Base-by-base conservation (phyloP, 2,329 filamentous ascomycete genomes). In the Tetracladium maxilliforme region DNA sequence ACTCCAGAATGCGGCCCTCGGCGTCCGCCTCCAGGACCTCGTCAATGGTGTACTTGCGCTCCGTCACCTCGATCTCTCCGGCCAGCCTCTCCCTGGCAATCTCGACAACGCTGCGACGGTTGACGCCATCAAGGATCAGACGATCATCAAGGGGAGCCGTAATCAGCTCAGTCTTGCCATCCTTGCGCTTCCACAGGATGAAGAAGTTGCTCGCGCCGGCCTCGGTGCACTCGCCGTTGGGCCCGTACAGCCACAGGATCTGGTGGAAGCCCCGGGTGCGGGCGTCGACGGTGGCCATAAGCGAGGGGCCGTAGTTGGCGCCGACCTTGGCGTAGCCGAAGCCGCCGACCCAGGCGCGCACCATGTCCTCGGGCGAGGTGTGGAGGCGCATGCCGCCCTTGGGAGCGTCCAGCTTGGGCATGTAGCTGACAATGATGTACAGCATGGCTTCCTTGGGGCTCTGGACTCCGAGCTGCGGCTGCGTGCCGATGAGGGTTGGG, bases 131-230 rank as follows among this genome's bases (percentile, higher is more conserved):
- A 4, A 94, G 62, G 38, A 94, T 92, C 32, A 93, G 64, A 42
- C 77, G 71, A 43, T 82, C 81, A 30, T 78, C 77, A 21, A 94
- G 54, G 7, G 82, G 81, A 3, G 86, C 83, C 3, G 86, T 94
- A 28, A 93, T 61, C 16, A 94, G 61, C 56, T 90, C 64, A 14
- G 65, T 43, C 39, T 59, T 64, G 6, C 66, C 72, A 38, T 74
- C 65, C 45, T 61, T 66, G 23, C 63, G 66, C 44, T 61, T 65
- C 80, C 78, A 84, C 9, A 93, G 58, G 6, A 92, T 61, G 43
- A 94, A 92, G 56, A 93, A 93, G 54, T 94, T 94, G 42, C 72
- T 81, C 9, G 83, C 86, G 5, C 86, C 86, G 3, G 86, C 86
- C 57, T 94, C 86, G 3, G 86, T 94, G 34, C 92, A 84, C 44